These are phyloP conservation scores for Brassica cretica DNA, from an alignment of 345 rosid genomes.

Conservation along the genomic window DNA sequence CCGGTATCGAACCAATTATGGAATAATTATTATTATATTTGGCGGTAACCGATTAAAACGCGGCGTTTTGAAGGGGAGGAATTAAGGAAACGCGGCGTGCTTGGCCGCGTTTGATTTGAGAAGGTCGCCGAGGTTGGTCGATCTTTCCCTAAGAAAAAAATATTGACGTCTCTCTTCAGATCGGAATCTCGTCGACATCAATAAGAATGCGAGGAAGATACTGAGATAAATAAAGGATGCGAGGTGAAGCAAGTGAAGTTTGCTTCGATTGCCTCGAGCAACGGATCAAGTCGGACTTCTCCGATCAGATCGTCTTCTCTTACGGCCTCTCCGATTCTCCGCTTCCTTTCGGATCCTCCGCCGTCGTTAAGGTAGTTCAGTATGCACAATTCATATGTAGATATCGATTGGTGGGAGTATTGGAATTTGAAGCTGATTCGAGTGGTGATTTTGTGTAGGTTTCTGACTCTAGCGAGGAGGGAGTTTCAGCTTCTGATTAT, in stretches of 20 bases:
- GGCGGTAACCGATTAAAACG: background rate
- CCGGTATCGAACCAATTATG: background rate
- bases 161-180: background rate
- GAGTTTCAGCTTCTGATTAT: conserved; percentile 37
- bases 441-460: conserved; percentile 43
- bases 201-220: background rate
- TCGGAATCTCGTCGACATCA: background rate
- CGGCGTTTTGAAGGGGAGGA: background rate
- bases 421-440: conserved; percentile 14
- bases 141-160: background rate
- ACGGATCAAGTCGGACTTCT: conserved; percentile 66
- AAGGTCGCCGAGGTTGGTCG: conserved; percentile 1
- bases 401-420: background rate
- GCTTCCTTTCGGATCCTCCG: conserved; percentile 73
- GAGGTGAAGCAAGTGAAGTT: conserved; percentile 17
- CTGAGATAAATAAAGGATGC: conserved; percentile 35
- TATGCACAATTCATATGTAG: background rate
- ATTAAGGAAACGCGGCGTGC: conserved; percentile 7
- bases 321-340: conserved; percentile 69
- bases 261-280: conserved; percentile 81
- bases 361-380: conserved; percentile 60
- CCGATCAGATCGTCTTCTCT: conserved; percentile 56
- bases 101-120: conserved; percentile 6
- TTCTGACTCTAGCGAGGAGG: conserved; percentile 49
- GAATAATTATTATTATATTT: background rate